phyloP scores from a whole-genome alignment of 2,329 filamentous ascomycete genomes.

The Penicillium hordei region DNA sequence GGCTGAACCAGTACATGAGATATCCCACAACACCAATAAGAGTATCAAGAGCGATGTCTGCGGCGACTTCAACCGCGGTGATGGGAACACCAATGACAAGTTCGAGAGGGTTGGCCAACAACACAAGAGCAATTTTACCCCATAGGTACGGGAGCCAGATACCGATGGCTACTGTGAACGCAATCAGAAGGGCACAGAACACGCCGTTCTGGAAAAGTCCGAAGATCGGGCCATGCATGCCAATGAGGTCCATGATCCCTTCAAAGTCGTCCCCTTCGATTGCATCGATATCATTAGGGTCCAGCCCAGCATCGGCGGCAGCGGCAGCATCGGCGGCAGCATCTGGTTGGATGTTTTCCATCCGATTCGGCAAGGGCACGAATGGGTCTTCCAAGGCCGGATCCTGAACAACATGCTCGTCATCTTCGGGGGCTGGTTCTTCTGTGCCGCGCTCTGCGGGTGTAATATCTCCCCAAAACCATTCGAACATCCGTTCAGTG shows the following conservation, averaged over 20 bases:
- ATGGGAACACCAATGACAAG: constrained; percentile 67
- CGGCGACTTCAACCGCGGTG: constrained; percentile 67
- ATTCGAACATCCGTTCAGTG: constrained; percentile 36
- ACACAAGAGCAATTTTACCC: constrained; percentile 78
- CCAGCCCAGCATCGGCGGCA: constrained; percentile 60
- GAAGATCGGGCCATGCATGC: constrained; percentile 89
- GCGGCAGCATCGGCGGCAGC: constrained; percentile 9
- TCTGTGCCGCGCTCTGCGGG: constrained; percentile 27
- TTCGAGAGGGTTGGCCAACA: constrained; percentile 74
- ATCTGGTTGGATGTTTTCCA: constrained; percentile 10
- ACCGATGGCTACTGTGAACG: constrained; percentile 78
- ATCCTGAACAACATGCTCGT: constrained; percentile 61
- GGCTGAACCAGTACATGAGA: constrained; percentile 42
- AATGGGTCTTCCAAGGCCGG: constrained; percentile 62
- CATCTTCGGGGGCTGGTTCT: constrained; percentile 51
- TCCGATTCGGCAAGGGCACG: constrained; percentile 51
- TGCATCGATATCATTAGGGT: constrained; percentile 60
- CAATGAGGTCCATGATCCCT: constrained; percentile 91
- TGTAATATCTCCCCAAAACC: constrained; percentile 48
- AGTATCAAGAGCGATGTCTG: constrained; percentile 77
- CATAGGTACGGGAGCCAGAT: constrained; percentile 91
- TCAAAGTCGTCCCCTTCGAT: constrained; percentile 82
- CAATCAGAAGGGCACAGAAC: constrained; percentile 88
- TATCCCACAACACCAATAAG: constrained; percentile 64
- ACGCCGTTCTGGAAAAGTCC: constrained; percentile 92